These are phyloP conservation scores for Diaporthe batatas DNA, from an alignment of 2,329 filamentous ascomycete species.

Conservation along the genomic window DNA sequence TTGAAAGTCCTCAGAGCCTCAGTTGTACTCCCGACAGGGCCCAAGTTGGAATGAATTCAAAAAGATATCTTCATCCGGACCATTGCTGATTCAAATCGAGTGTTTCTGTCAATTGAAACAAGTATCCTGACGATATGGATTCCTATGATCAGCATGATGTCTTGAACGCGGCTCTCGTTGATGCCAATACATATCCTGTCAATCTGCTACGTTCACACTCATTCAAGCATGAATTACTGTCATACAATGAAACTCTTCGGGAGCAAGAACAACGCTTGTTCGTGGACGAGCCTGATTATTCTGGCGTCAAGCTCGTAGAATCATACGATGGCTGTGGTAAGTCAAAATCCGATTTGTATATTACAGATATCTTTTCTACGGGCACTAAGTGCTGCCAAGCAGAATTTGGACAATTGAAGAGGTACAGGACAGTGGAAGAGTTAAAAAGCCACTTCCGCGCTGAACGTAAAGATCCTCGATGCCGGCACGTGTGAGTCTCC, in stretches of 20 bases:
- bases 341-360: no score
- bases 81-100: background rate
- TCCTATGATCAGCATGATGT: background rate
- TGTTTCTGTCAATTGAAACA: background rate
- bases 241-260: background rate
- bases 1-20: no score
- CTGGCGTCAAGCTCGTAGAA: background rate
- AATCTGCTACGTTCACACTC: background rate
- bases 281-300: background rate
- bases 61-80: background rate
- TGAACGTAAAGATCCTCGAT: background rate
- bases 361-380: no score
- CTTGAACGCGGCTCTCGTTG: background rate
- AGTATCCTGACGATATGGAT: background rate
- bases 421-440: conserved; percentile 5
- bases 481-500: background rate
- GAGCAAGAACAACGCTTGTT: background rate
- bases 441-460: background rate
- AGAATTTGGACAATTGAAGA: background rate
- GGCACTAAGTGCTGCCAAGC: no score
- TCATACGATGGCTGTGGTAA: conserved; percentile 1
- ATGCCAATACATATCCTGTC: background rate
- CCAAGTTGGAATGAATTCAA: background rate
- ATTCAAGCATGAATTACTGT: background rate
- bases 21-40: no score